These are phyloP conservation scores for Colletotrichum filicis DNA, from an alignment of 2,329 filamentous ascomycete genomes.

Conservation along the genomic window DNA sequence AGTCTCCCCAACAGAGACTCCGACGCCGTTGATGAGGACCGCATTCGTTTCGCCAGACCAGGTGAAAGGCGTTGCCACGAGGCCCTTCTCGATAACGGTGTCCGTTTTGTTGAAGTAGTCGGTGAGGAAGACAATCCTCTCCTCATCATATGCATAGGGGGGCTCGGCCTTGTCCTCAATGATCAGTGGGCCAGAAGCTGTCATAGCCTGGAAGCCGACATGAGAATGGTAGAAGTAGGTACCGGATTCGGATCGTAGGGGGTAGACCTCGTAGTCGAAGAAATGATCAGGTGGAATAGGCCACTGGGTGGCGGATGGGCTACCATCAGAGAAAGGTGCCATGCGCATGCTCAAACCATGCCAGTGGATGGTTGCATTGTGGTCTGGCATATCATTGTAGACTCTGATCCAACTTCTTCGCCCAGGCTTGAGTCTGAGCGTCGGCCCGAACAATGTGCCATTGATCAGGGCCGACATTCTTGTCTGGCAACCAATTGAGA, in stretches of 20 bases:
- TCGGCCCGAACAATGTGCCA: slow-evolving; percentile 62
- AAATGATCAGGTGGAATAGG: slow-evolving; percentile 70
- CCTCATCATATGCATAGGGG: slow-evolving; percentile 72
- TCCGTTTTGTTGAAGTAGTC: slow-evolving; percentile 70
- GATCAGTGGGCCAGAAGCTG: slow-evolving; percentile 67
- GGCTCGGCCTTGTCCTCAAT: slow-evolving; percentile 59
- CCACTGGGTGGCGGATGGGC: slow-evolving; percentile 71
- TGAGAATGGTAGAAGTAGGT: slow-evolving; percentile 78
- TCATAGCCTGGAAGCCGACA: slow-evolving; percentile 70
- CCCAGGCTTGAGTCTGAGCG: slow-evolving; percentile 58
- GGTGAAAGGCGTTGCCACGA: slow-evolving; percentile 59
- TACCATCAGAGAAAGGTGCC: slow-evolving; percentile 73
- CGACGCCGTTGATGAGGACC: slow-evolving; percentile 67
- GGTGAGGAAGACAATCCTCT: slow-evolving; percentile 63
- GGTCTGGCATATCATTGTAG: slow-evolving; percentile 63
- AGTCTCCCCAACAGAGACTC: slow-evolving; percentile 37
- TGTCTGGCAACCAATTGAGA: slow-evolving; percentile 57
- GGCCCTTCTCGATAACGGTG: slow-evolving; percentile 58
- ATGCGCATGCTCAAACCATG: slow-evolving; percentile 70
- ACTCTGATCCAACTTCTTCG: slow-evolving; percentile 67
- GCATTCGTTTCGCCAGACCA: slow-evolving; percentile 70
- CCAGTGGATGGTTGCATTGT: slow-evolving; percentile 73
- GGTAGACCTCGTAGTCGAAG: slow-evolving; percentile 75
- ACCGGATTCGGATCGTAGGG: slow-evolving; percentile 63
- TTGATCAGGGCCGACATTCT: slow-evolving; percentile 62